Conservation (phyloP, 176 grass and related monocot genomes). For the Aegilops speltoides region DNA sequence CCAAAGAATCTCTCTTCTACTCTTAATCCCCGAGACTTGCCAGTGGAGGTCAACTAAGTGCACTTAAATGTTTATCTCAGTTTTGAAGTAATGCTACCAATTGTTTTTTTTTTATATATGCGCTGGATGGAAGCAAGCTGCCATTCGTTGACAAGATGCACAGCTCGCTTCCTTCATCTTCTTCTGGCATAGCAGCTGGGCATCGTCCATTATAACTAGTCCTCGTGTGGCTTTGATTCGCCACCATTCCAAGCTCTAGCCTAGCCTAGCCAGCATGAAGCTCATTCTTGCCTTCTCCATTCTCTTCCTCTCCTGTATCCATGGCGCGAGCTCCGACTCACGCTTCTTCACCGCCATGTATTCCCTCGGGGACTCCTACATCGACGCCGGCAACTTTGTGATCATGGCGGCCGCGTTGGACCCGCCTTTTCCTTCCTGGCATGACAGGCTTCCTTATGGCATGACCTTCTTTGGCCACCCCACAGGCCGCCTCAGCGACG, state of each 20-base stretch:
- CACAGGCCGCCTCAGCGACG: conserved; percentile 45
- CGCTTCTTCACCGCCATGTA: conserved; percentile 39
- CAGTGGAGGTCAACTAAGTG: background rate
- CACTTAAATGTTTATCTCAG: background rate
- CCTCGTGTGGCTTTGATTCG: background rate
- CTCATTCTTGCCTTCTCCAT: background rate
- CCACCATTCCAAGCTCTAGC: background rate
- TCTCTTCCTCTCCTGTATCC: background rate
- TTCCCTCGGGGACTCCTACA: conserved; percentile 49
- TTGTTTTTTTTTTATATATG: no score
- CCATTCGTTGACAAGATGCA: background rate
- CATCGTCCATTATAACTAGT: background rate
- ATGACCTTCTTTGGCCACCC: conserved; percentile 48
- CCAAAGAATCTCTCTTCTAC: background rate
- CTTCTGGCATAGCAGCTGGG: background rate
- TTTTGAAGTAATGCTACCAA: no score
- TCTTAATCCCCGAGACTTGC: background rate
- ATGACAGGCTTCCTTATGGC: conserved; percentile 46
- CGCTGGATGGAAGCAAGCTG: background rate
- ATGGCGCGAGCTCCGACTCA: background rate
- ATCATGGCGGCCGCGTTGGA: background rate
- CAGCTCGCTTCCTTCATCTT: background rate
- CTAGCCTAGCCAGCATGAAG: background rate
- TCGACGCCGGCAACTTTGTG: conserved; percentile 57
- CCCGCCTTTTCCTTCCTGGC: background rate